Percentiles rank a stretch among this genome's conserved stretches.
Conservation (phyloP, 768 basidiomycete genomes). For the Tulasnella sp. region DNA sequence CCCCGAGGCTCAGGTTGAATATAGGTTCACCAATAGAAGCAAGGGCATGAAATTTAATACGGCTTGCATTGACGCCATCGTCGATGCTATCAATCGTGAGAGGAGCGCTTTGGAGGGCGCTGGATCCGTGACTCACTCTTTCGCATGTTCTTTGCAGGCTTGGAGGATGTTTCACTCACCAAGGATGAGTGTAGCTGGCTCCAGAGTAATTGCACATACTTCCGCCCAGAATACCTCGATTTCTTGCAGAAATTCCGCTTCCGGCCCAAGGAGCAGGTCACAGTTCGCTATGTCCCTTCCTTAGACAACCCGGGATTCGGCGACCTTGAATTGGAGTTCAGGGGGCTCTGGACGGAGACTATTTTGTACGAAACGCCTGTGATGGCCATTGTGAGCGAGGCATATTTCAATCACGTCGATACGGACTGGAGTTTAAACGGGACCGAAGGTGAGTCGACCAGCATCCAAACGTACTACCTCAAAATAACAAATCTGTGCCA, state of each 20-base stretch:
- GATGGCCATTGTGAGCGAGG: slow-evolving; percentile 88
- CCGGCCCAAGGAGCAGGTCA: slow-evolving; percentile 65
- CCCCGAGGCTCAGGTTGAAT: slow-evolving; percentile 62
- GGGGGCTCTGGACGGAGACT: slow-evolving; percentile 73
- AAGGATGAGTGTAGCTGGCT: slow-evolving; percentile 66
- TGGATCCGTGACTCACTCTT: slow-evolving; percentile 18
- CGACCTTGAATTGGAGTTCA: slow-evolving; percentile 64
- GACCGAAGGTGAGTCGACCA: slow-evolving; percentile 60
- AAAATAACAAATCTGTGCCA: slow-evolving; percentile 37
- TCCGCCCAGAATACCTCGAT: slow-evolving; percentile 66
- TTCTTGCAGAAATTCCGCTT: slow-evolving; percentile 69
- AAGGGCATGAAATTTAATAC: slow-evolving; percentile 61
- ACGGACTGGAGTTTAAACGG: slow-evolving; percentile 84
- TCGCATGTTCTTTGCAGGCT: slow-evolving; percentile 47
- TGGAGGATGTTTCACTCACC: slow-evolving; percentile 60
- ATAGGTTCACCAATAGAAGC: slow-evolving; percentile 79
- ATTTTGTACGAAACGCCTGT: slow-evolving; percentile 96
- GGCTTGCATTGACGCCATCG: slow-evolving; percentile 58
- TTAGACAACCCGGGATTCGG: slow-evolving; percentile 43
- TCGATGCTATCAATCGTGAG: slow-evolving; percentile 55
- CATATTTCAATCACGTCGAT: slow-evolving; percentile 71
- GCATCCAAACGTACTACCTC: slow-evolving; percentile 11
- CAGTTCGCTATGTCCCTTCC: slow-evolving; percentile 57
- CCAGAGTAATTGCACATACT: slow-evolving; percentile 63
- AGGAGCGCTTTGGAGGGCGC: slow-evolving; percentile 26